phyloP scores from a whole-genome alignment of 768 basidiomycete genomes.

The Mycena crocata region DNA sequence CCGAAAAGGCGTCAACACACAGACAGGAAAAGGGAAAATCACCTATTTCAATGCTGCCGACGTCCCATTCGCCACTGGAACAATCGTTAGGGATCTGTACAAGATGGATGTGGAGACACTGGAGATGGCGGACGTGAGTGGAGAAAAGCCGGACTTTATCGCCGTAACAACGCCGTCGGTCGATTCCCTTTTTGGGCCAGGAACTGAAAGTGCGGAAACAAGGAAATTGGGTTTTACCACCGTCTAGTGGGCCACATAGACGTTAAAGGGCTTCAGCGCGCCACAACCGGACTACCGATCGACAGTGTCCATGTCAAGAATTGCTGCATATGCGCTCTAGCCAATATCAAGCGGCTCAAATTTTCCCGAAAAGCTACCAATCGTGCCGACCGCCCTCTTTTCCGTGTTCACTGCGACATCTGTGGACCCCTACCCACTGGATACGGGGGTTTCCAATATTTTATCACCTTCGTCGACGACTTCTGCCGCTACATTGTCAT shows the following conservation, averaged over 20 bases:
- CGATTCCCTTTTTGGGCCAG: constrained; percentile 15
- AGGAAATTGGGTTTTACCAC: constrained; percentile 22
- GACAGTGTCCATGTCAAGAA: constrained; percentile 22
- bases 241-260: constrained; percentile 35
- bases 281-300: constrained; percentile 25
- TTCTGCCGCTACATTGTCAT: constrained; percentile 19
- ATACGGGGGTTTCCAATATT: constrained; percentile 32
- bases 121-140: neutral
- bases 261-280: constrained; percentile 34
- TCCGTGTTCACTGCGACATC: constrained; percentile 32
- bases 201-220: neutral
- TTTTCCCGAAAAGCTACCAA: constrained; percentile 16
- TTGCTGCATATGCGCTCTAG: constrained; percentile 26
- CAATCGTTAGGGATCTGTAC: constrained; percentile 16
- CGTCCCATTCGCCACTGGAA: constrained; percentile 15
- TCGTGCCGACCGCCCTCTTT: constrained; percentile 25
- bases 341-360: constrained; percentile 28
- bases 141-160: constrained; percentile 4
- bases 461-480: constrained; percentile 43
- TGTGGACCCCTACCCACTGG: constrained; percentile 32
- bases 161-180: constrained; percentile 20
- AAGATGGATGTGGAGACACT: constrained; percentile 23
- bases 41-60: constrained; percentile 8
- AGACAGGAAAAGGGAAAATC: constrained; percentile 23
- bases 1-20: constrained; percentile 17